Conservation (phyloP, 129 eudicot genomes). For the Escallonia rubra region DNA sequence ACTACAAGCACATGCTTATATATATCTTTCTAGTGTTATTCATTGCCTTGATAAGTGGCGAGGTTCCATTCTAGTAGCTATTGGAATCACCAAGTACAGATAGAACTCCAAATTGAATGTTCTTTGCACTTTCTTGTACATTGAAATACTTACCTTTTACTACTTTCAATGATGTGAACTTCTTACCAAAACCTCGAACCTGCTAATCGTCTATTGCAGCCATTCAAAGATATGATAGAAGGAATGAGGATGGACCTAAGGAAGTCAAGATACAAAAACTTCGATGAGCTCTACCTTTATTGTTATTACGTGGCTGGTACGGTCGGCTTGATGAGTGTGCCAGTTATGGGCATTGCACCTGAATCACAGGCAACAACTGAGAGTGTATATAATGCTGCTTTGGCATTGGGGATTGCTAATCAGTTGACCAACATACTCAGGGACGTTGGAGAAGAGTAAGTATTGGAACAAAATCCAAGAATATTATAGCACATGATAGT, state of each 20-base stretch:
- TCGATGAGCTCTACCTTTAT: constrained; percentile 87
- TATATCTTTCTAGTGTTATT: too few species aligned
- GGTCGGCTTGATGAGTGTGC: constrained; percentile 98
- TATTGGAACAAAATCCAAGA: background rate
- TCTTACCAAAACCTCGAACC: background rate
- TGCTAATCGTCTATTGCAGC: constrained; percentile 39
- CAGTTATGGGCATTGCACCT: constrained; percentile 95
- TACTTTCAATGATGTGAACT: background rate
- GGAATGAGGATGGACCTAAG: constrained; percentile 96
- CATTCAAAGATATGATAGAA: constrained; percentile 98
- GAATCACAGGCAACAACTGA: constrained; percentile 84
- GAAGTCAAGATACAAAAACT: constrained; percentile 93
- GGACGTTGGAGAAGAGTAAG: constrained; percentile 99
- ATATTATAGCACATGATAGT: too few species aligned
- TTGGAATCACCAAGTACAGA: too few species aligned
- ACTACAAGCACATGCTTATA: too few species aligned
- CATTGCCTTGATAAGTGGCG: too few species aligned
- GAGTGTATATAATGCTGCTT: constrained; percentile 89
- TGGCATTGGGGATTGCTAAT: constrained; percentile 88
- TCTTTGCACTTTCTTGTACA: too few species aligned
- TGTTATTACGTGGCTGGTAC: constrained; percentile 99
- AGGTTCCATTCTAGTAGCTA: too few species aligned
- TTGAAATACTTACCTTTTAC: too few species aligned
- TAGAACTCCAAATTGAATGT: too few species aligned
- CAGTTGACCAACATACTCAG: constrained; percentile 94